Evolutionary conservation across 768 basidiomycete genomes (phyloP).

Genomic region (Lactarius vividus): DNA sequence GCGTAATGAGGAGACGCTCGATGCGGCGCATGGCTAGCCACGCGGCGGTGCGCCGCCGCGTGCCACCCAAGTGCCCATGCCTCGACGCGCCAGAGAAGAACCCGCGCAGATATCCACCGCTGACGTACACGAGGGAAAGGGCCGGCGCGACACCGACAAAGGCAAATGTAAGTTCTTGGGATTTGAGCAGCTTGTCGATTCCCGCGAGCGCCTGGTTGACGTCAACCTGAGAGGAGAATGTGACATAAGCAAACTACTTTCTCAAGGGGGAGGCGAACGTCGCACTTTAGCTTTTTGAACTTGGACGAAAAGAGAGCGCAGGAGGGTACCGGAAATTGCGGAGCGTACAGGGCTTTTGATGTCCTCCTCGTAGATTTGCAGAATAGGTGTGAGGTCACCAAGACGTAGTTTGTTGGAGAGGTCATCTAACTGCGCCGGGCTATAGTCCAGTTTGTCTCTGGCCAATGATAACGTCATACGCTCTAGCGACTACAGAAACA

Average conservation of each 20-base stretch:
- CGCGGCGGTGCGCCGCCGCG: slow-evolving; percentile 47
- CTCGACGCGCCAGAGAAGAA: slow-evolving; percentile 52
- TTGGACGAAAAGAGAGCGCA: slow-evolving; percentile 86
- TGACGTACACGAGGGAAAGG: slow-evolving; percentile 71
- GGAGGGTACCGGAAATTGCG: slow-evolving; percentile 72
- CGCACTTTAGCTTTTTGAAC: slow-evolving; percentile 93
- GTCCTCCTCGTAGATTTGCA: slow-evolving; percentile 88
- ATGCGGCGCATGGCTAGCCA: slow-evolving; percentile 78
- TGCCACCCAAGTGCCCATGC: slow-evolving; percentile 57
- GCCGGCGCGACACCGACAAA: slow-evolving; percentile 96
- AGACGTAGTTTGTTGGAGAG: slow-evolving; percentile 64
- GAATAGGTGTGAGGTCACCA: slow-evolving; percentile 85
- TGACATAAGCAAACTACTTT: background rate
- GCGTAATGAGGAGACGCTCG: slow-evolving; percentile 62
- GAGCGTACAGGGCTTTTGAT: slow-evolving; percentile 85
- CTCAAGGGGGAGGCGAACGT: background rate
- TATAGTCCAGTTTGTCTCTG: slow-evolving; percentile 71
- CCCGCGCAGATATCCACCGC: slow-evolving; percentile 50
- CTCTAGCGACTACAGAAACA: slow-evolving; percentile 67
- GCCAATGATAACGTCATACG: slow-evolving; percentile 89
- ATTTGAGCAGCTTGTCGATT: slow-evolving; percentile 90
- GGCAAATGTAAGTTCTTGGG: slow-evolving; percentile 93
- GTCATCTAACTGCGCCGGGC: slow-evolving; percentile 56
- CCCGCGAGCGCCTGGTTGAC: slow-evolving; percentile 86
- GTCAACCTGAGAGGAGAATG: slow-evolving; percentile 60